phyloP scores from a whole-genome alignment of 208 protist species.

The Vickermania ingenoplastis region DNA sequence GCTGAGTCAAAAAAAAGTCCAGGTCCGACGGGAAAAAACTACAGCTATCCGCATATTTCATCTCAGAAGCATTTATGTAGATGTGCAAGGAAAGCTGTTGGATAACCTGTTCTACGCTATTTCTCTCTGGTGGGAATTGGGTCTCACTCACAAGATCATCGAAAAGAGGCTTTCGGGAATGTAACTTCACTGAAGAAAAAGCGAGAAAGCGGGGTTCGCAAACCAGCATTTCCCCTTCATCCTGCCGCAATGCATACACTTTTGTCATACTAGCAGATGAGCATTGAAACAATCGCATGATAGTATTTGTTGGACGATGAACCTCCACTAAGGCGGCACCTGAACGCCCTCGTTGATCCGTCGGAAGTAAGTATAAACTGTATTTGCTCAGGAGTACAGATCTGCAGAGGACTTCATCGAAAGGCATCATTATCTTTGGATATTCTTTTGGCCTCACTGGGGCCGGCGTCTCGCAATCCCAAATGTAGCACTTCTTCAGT shows the following conservation, averaged over 20 bases:
- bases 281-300: slow-evolving; percentile 65
- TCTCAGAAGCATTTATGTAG: no score
- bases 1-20: no score
- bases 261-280: slow-evolving; percentile 44
- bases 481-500: slow-evolving; percentile 26
- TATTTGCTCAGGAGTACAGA: slow-evolving; percentile 5
- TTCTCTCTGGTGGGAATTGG: no score
- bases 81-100: no score
- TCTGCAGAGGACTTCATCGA: neutral
- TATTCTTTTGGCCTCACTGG: slow-evolving; percentile 11
- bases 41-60: no score
- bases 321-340: slow-evolving; percentile 66
- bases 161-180: no score
- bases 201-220: slow-evolving; percentile 73
- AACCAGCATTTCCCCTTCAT: slow-evolving; percentile 70
- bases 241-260: slow-evolving; percentile 50
- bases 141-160: no score
- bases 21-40: no score
- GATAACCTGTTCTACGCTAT: no score
- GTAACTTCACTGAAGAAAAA: slow-evolving; percentile 39
- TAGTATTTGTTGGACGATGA: slow-evolving; percentile 32
- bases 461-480: slow-evolving; percentile 39
- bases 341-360: slow-evolving; percentile 33
- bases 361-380: slow-evolving; percentile 38
- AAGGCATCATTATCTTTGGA: neutral